These are phyloP conservation scores for Arxiozyma slooffiae DNA, from an alignment of 1,139 yeast genomes.

Conservation along the genomic window DNA sequence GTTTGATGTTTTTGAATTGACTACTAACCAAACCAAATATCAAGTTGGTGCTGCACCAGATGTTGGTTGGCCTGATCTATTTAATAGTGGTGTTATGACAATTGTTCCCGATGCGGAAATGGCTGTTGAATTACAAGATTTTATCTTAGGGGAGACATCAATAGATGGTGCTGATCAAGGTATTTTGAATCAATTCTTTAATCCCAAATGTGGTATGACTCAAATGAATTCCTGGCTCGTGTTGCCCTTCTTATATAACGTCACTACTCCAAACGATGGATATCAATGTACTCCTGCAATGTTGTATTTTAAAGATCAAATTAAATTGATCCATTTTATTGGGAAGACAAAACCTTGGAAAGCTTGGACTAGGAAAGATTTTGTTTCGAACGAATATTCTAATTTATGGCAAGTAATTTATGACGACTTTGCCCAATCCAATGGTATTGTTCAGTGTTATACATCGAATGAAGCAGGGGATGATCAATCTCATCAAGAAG, in stretches of 20 bases:
- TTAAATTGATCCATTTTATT: conserved; percentile 68
- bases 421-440: conserved; percentile 9
- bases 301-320: conserved; percentile 44
- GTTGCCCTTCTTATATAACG: conserved; percentile 75
- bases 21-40: conserved; percentile 14
- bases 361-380: conserved; percentile 11
- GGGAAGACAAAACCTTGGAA: conserved; percentile 81
- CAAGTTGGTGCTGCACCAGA: conserved; percentile 76
- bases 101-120: conserved; percentile 47
- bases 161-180: conserved; percentile 98
- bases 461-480: not conserved
- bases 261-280: conserved; percentile 63
- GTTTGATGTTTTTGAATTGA: conserved; percentile 17
- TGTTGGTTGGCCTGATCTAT: conserved; percentile 91
- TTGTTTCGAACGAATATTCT: conserved; percentile 10
- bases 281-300: conserved; percentile 79
- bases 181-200: conserved; percentile 70
- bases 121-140: conserved; percentile 37
- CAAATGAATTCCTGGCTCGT: conserved; percentile 42
- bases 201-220: conserved; percentile 19
- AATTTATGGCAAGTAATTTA: conserved; percentile 17
- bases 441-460: not conserved
- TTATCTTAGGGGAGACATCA: conserved; percentile 37
- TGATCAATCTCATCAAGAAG: not conserved
- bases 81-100: conserved; percentile 79